These are phyloP conservation scores for Hyaloscypha variabilis DNA, from an alignment of 495 filamentous ascomycete species.

Conservation along the genomic window DNA sequence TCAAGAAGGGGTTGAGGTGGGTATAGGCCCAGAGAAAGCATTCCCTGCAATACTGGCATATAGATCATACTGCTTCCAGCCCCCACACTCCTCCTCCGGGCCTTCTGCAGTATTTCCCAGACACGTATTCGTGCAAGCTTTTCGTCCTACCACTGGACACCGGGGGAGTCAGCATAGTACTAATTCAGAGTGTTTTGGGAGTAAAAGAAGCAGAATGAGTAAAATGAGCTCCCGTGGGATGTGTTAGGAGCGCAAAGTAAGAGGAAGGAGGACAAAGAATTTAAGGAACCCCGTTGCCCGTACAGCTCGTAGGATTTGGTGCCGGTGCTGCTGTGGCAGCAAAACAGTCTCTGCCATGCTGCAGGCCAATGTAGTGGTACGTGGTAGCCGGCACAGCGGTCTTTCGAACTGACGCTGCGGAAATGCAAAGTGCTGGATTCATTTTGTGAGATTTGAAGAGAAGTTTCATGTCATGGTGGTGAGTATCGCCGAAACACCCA, in stretches of 20 bases:
- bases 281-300: no score
- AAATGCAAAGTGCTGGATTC: not conserved
- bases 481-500: not conserved
- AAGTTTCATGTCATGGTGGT: not conserved
- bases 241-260: no score
- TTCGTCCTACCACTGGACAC: not conserved
- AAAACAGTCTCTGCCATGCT: conserved; percentile 44
- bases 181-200: no score
- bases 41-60: not conserved
- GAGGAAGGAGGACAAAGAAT: no score
- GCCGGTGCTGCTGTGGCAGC: not conserved
- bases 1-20: not conserved
- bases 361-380: conserved; percentile 36
- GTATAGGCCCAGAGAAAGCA: not conserved
- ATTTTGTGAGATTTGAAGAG: not conserved
- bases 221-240: no score
- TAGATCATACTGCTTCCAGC: not conserved
- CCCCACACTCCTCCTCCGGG: not conserved
- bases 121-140: conserved; percentile 5
- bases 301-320: not conserved
- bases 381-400: not conserved
- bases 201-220: no score
- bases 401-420: not conserved
- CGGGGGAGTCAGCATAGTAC: no score
- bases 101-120: not conserved